These are phyloP conservation scores for Nakaseomyces nivariensis DNA, from an alignment of 1,139 yeast species.

Conservation along the genomic window DNA sequence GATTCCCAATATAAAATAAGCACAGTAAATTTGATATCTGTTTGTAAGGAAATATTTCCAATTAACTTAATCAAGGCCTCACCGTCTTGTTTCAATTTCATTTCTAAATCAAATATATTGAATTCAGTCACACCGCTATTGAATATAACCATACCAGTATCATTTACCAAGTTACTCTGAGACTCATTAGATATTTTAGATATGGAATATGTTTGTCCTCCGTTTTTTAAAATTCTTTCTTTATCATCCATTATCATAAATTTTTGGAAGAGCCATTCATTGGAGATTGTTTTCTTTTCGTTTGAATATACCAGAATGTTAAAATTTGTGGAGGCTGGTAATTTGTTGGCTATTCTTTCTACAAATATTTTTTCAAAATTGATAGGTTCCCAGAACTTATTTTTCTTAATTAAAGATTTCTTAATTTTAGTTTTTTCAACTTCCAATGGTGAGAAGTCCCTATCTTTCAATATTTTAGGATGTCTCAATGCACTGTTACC, in stretches of 20 bases:
- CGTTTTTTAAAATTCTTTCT: neutral
- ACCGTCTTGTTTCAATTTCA: constrained; percentile 29
- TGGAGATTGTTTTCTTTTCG: constrained; percentile 21
- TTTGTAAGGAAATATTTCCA: constrained; percentile 28
- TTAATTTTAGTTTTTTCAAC: constrained; percentile 22
- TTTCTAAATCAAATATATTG: constrained; percentile 27
- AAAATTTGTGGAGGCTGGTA: constrained; percentile 9
- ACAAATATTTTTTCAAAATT: constrained; percentile 17
- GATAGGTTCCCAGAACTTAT: constrained; percentile 22
- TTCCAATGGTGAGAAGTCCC: constrained; percentile 19
- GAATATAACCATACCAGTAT: constrained; percentile 30
- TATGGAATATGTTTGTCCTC: neutral
- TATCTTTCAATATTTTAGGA: constrained; percentile 12
- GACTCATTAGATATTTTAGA: constrained; percentile 11
- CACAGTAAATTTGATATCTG: constrained; percentile 28
- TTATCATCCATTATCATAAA: constrained; percentile 9
- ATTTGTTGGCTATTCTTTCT: constrained; percentile 8
- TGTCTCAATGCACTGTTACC: constrained; percentile 10
- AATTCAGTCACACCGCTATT: constrained; percentile 31
- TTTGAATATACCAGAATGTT: constrained; percentile 19
- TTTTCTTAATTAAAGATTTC: constrained; percentile 15
- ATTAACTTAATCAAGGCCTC: constrained; percentile 28
- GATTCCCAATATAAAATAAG: constrained; percentile 33
- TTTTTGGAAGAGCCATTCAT: constrained; percentile 23
- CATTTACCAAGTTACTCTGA: constrained; percentile 15